A percentile compares a stretch with the other conserved stretches of the same genome.
Conservation (phyloP, 148 eudicot genomes). For the Euryodendron excelsum region DNA sequence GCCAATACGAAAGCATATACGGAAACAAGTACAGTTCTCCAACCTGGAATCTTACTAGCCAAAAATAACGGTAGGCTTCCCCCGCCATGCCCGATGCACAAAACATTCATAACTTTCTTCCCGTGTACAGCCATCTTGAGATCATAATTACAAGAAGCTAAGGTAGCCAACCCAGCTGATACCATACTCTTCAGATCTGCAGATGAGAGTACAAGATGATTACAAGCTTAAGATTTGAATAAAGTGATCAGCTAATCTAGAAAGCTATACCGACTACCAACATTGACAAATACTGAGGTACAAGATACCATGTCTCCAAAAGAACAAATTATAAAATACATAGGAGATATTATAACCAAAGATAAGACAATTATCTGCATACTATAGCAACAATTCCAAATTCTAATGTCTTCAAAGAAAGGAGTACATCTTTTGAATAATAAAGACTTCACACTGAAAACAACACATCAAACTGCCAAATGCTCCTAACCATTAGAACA, state of each 20-base stretch:
- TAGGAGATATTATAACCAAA: neutral
- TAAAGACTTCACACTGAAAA: neutral
- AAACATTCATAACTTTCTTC: constrained; percentile 50
- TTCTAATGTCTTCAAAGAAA: neutral
- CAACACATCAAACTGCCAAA: neutral
- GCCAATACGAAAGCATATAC: neutral
- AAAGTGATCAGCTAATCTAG: neutral
- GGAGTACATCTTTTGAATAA: neutral
- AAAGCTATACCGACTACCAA: neutral
- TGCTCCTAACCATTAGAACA: neutral
- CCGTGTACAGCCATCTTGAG: constrained; percentile 54
- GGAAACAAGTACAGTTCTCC: neutral
- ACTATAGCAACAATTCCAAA: neutral
- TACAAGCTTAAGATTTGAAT: neutral
- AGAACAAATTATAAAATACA: constrained; percentile 3
- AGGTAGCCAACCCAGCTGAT: constrained; percentile 67
- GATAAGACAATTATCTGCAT: neutral
- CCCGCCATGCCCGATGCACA: constrained; percentile 97
- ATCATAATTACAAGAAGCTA: constrained; percentile 63
- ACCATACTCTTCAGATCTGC: constrained; percentile 92
- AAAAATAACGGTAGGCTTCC: constrained; percentile 88
- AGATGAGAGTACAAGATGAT: constrained; percentile 9
- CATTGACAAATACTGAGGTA: neutral
- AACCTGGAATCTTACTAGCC: constrained; percentile 77
- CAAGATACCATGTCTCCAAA: neutral